phyloP scores from a whole-genome alignment of 306 rosid species.

The Sechiopsis laciniata region DNA sequence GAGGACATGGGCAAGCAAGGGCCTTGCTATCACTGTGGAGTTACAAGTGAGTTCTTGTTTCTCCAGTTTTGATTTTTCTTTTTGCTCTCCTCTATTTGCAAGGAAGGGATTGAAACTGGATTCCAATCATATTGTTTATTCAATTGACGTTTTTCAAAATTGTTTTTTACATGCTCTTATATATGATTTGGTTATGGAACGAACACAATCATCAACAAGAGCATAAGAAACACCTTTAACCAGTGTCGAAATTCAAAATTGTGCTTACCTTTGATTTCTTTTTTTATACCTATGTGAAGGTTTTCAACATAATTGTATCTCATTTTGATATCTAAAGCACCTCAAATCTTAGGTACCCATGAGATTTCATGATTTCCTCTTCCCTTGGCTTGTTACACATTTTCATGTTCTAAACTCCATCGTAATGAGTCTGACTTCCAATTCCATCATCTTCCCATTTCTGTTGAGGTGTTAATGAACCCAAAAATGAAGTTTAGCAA shows the following conservation, averaged over 20 bases:
- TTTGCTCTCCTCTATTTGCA: slow-evolving; percentile 11
- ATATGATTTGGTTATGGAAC: neutral
- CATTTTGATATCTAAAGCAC: too few relatives aligned
- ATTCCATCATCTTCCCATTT: slow-evolving; percentile 5
- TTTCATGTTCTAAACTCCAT: neutral
- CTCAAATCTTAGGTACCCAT: neutral
- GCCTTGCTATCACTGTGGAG: slow-evolving; percentile 99
- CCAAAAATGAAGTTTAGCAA: neutral
- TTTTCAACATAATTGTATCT: neutral
- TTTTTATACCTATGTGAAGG: neutral
- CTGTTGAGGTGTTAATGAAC: slow-evolving; percentile 2
- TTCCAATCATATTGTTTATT: slow-evolving; percentile 1
- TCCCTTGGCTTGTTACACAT: too few relatives aligned
- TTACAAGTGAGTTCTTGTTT: too few relatives aligned
- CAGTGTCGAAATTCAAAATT: too few relatives aligned
- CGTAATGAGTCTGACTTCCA: neutral
- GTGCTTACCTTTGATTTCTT: too few relatives aligned
- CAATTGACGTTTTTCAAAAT: neutral
- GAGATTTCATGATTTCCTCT: neutral
- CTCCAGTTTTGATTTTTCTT: too few relatives aligned
- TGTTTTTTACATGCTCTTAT: neutral
- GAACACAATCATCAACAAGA: slow-evolving; percentile 3
- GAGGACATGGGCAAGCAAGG: slow-evolving; percentile 93
- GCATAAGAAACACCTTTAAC: too few relatives aligned
- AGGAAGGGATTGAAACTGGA: too few relatives aligned